Conservation (phyloP, 176 grass and related monocot species). For the Puccinellia tenuiflora region DNA sequence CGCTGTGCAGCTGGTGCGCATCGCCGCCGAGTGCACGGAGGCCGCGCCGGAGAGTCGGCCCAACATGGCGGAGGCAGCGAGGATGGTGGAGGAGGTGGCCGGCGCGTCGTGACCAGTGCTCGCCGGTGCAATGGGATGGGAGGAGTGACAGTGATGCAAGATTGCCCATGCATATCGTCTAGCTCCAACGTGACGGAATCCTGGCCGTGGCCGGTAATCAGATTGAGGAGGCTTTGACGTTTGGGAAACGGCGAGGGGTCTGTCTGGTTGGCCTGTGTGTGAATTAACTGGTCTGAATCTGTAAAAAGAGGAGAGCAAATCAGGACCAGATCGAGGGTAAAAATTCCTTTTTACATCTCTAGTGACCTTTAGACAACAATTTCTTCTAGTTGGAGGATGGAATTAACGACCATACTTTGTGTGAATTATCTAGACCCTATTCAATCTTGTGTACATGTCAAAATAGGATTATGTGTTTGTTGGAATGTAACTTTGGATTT, state of each 20-base stretch:
- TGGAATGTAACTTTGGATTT: not conserved
- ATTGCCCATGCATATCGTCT: not conserved
- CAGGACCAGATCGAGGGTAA: not conserved
- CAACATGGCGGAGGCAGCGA: slow-evolving; percentile 29
- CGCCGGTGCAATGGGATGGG: not conserved
- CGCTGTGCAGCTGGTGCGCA: slow-evolving; percentile 30
- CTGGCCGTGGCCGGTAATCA: slow-evolving; percentile 12
- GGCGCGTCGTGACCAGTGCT: not conserved
- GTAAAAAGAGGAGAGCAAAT: not conserved
- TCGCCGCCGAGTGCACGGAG: slow-evolving; percentile 31
- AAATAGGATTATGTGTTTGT: not conserved
- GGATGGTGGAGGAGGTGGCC: slow-evolving; percentile 52
- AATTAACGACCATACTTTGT: slow-evolving; percentile 18
- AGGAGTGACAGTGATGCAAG: not conserved
- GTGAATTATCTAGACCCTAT: not conserved
- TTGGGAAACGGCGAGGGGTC: not conserved
- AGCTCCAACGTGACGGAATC: slow-evolving; percentile 2
- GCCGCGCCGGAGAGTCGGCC: slow-evolving; percentile 45
- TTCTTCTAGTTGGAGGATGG: slow-evolving; percentile 17
- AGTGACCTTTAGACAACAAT: not conserved
- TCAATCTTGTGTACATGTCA: not conserved
- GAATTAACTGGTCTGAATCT: not conserved
- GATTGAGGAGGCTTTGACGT: not conserved
- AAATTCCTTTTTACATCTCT: not conserved
- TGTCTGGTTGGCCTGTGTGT: not conserved